Evolutionary conservation across 1,284 basidiomycete species (phyloP), one percentile per base, ranked within the genome.

Genomic region (Naganishia liquefaciens): DNA sequence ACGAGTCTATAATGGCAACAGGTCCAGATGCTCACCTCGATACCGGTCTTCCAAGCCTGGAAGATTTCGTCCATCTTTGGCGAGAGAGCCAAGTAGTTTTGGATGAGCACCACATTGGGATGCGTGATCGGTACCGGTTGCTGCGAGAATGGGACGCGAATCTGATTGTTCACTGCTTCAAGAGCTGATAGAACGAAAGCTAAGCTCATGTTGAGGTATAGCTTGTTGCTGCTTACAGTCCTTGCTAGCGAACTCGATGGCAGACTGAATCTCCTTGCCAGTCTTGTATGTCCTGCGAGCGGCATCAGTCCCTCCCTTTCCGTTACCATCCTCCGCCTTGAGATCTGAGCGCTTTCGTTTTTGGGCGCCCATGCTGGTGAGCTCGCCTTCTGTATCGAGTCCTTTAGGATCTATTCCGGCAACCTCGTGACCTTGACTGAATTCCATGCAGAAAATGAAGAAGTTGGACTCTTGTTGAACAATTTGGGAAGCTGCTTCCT

Each of bases 61-160:
- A 79, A 79, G 55, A 80, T 70, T 65, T 80, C 79, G 17, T 77
- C 76, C 9, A 71, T 73, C 2, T 71, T 73, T 1, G 79, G 77
- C 5, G 76, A 78, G 17, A 72, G 66, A 49, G 77, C 75, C 27
- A 79, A 71, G 65, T 79, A 80, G 57, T 80, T 76, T 65, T 79
- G 77, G 2, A 77, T 67, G 49, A 80, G 73, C 25, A 76, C 69
- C n/a, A 80, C 75, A 2, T 74, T 73, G 0, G 75, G 71, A 62
- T 80, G 74, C 5, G 72, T 72, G 63, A 79, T 76, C 1, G 76
- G 51, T 1, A 80, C 66, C 0, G 77, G 76, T 3, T 76, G 70
- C 7, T 70, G 39, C 6, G 78, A 78, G 62, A 72, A 63, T 3
- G 74, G 71, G 10, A 77, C 75, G 47, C 73, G 67, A 23, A 80